These are phyloP conservation scores for Loxodes magnus DNA, from an alignment of 73 alveolate genomes.

Conservation along the genomic window DNA sequence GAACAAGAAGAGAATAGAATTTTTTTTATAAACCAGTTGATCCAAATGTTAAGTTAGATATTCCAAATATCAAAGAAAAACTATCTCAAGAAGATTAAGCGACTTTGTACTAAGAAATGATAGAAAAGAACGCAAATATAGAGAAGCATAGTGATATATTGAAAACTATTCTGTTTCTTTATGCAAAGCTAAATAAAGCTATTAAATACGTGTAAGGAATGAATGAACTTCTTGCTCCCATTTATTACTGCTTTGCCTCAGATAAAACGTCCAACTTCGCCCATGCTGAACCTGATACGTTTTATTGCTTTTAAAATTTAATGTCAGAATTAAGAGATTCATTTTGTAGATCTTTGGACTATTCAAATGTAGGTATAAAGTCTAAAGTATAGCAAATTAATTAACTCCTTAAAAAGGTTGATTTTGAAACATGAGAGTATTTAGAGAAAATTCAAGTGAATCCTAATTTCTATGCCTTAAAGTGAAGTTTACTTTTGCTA, in stretches of 20 bases:
- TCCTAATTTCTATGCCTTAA: too few relatives aligned
- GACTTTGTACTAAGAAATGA: slow-evolving; percentile 26
- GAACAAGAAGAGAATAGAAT: slow-evolving; percentile 85
- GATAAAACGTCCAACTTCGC: slow-evolving; percentile 45
- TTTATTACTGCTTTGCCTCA: slow-evolving; percentile 71
- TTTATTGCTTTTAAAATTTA: slow-evolving; percentile 68
- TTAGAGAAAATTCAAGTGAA: slow-evolving; percentile 34
- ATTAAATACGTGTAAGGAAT: slow-evolving; percentile 89
- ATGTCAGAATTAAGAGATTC: slow-evolving; percentile 88
- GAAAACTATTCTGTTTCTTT: slow-evolving; percentile 73
- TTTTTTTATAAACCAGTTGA: slow-evolving; percentile 58
- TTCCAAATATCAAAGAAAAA: slow-evolving; percentile 14
- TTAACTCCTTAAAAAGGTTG: slow-evolving; percentile 37
- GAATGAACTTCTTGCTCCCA: slow-evolving; percentile 93
- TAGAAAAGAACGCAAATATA: slow-evolving; percentile 30
- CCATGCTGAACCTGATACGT: slow-evolving; percentile 79
- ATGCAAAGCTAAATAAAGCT: slow-evolving; percentile 76
- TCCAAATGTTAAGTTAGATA: too few relatives aligned
- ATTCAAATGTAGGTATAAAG: slow-evolving; percentile 60
- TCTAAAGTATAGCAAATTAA: too few relatives aligned
- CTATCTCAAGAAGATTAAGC: slow-evolving; percentile 15
- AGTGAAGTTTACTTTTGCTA: too few relatives aligned
- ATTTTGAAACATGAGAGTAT: slow-evolving; percentile 40
- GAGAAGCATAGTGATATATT: slow-evolving; percentile 86
- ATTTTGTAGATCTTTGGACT: slow-evolving; percentile 66